Base-by-base conservation (phyloP, 2,329 filamentous ascomycete species). In the Cordyceps cateniannulata region DNA sequence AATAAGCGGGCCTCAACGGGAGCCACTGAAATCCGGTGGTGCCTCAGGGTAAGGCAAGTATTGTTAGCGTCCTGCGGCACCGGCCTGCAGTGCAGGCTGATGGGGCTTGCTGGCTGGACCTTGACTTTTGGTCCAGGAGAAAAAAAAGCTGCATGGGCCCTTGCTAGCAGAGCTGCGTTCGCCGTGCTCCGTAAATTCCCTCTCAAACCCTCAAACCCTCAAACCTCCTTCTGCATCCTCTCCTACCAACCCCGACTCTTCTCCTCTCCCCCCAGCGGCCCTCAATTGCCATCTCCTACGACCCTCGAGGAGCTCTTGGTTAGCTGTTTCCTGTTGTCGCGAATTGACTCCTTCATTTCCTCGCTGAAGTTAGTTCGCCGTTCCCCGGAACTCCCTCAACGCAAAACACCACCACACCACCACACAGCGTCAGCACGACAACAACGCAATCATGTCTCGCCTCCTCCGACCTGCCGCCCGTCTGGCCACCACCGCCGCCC, bases 391-490 rank as follows among this genome's bases (percentile, higher is more conserved):
- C 27, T 24, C 56, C 38, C 55, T 22, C 44, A 57, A 49, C 54
- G 18, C 22, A 29, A 50, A 57, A 35, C 20, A 57, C 29, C 29
- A 22, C 32, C 44, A 48, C 53, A 14, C 27, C n/a, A n/a, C 22
- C 44, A 25, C 54, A 57, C 40, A 53, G 27, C 50, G 58, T 60
- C 58, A 60, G 58, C 58, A 60, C 25, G 45, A 47, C 27, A 38
- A 51, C 32, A 22, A 22, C 10, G 18, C 49, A 24, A 71, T 62
- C 69, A 81, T 81, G 79, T 81, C 79, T 69, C 78, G 79, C 69
- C 75, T 79, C 68, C 77, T 81, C 68, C 79, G 79, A 71, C 79
- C 79, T 62, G 78, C 78, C 65, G 73, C 77, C 70, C 76, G 79
- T 66, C 71, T 81, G 71, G 78, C 78, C 67, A 72, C 75, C 65